Evolutionary conservation across 1,139 yeast species (phyloP), one percentile per base, ranked within the genome.

Genomic region (Hemisphaericaspora xylanilytica): DNA sequence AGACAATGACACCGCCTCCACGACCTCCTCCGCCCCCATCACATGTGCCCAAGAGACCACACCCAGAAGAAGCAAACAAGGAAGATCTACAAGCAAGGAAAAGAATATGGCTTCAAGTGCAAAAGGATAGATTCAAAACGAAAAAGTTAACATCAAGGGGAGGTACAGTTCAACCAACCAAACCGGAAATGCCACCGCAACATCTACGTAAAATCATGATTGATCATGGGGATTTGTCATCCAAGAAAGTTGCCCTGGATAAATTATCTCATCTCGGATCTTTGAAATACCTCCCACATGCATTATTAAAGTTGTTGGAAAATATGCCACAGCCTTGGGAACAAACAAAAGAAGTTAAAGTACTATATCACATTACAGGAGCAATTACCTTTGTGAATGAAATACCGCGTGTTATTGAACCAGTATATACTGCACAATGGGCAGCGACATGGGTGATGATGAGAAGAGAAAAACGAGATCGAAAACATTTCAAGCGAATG

Each of bases 291-390:
- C 77, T 94, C 81, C 99, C 99, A 0, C 97, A 92, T 63, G 97
- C 98, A 0, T 78, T 90, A 2, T 61, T 89, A 45, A 94, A 94
- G 59, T 72, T 94, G 27, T 58, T 94, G 35, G 98, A 94, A 55
- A 90, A 89, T 53, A 92, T 94, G 92, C 99, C 99, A 0, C 96
- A 89, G 57, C 99, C 99, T 1, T 94, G 99, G 99, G 97, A 94
- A 59, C 78, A 79, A 43, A 68, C 76, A 1, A 85, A 86, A 43
- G 95, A 86, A 40, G 98, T 94, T 10, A 80, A 78, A 44, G 97
- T 92, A 7, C 62, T 92, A 32, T 92, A 92, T 56, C 99, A 92
- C 55, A 75, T 78, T 15, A 81, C 95, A 0, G 98, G 98, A 12
- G 97, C 98, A 11, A 85, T 94, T 21, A 89, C 98, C 0, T 89